Base-by-base conservation (phyloP, 2,329 filamentous ascomycete species). In the Aureobasidium subglaciale region DNA sequence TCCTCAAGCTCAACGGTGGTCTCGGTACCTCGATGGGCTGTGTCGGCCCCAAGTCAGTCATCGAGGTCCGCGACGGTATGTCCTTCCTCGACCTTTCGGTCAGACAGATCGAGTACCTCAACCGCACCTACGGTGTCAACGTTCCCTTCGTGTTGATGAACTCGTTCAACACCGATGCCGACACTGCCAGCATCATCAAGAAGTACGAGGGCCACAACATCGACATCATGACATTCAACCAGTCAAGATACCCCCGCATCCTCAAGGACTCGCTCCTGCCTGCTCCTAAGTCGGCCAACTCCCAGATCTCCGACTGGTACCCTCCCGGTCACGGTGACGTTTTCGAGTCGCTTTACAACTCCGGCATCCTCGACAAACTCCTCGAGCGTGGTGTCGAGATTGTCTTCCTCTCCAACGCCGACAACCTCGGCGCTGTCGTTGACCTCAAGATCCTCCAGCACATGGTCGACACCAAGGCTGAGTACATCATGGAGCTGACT, bases 121-220 rank as follows among this genome's bases (percentile, higher is more conserved):
- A 99, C 86, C 88, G 91, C 74, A 97, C 90, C 62, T 97, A 96
- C 79, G 83, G 87, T 66, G 90, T 95, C 73, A 97, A 96, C 71
- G 93, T 99, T 30, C 93, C 93, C 46, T 96, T 99, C 75, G 85
- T 99, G 64, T 86, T 99, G 66, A 99, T 99, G 93, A 99, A 99
- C 86, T 97, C 93, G 56, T 99, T 99, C 88, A 99, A 99, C 84
- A 99, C 93, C 71, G 91, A 99, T 73, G 84, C 92, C 67, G 93
- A 99, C 71, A 99, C 93, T 50, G 90, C 91, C 61, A 90, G 90
- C 75, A 99, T 99, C 77, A 99, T 99, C 81, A 99, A 99, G 85
- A 99, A 99, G 81, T 99, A 97, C 78, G 92, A 99, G 79, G 93
- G 93, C 62, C 93, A 99, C 84, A 96, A 96, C 73, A 95, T 99